A percentile compares a stretch with the other conserved stretches of the same genome.
These are phyloP conservation scores for Cnidoscolus chayamansa DNA, from an alignment of 441 rosid genomes.

Conservation along the genomic window DNA sequence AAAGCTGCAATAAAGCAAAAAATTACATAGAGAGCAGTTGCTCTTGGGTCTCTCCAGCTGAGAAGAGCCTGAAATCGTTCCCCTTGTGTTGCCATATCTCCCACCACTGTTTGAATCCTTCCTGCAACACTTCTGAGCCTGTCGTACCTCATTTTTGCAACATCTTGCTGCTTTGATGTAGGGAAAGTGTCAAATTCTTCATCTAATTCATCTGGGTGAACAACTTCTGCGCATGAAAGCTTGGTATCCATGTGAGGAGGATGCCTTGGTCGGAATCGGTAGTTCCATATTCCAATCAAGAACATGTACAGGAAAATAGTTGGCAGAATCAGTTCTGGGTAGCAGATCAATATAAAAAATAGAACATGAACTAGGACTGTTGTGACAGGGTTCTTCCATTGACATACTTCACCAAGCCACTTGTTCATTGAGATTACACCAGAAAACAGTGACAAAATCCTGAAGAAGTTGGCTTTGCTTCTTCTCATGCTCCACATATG, in stretches of 20 bases:
- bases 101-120: conserved; percentile 74
- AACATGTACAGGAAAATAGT: conserved; percentile 75
- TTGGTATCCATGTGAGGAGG: conserved; percentile 89
- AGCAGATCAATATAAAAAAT: conserved; percentile 62
- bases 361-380: conserved; percentile 67
- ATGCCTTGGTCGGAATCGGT: conserved; percentile 64
- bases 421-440: conserved; percentile 62
- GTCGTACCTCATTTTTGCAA: conserved; percentile 75
- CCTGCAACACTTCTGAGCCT: conserved; percentile 79
- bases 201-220: conserved; percentile 76
- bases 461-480: conserved; percentile 87
- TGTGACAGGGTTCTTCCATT: conserved; percentile 84
- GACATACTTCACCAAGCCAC: conserved; percentile 81
- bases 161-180: conserved; percentile 55
- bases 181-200: conserved; percentile 93
- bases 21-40: conserved; percentile 60
- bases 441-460: conserved; percentile 62
- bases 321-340: conserved; percentile 81
- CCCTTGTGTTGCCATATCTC: conserved; percentile 84
- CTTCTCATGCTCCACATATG: conserved; percentile 99
- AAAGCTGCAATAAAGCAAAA: conserved; percentile 76
- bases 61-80: conserved; percentile 71
- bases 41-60: conserved; percentile 94
- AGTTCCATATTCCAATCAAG: conserved; percentile 84
- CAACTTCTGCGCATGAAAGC: conserved; percentile 79